These are phyloP conservation scores for Bocquillonia castaneifolia DNA, from an alignment of 441 rosid species.

Conservation along the genomic window DNA sequence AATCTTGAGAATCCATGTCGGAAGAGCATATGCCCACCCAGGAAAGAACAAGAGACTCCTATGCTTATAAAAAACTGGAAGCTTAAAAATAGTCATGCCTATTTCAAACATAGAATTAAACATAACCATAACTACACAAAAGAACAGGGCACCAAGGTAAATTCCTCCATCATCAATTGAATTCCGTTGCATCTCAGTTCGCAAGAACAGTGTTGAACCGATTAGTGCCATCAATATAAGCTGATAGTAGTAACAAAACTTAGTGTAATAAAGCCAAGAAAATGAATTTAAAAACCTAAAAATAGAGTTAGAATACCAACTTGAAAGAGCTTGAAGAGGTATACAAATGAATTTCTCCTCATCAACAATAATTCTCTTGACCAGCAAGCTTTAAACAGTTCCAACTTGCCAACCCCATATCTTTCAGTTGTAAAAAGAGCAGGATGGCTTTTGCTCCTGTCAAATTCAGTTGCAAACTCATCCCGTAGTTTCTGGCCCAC, in stretches of 20 bases:
- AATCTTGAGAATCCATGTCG: constrained; percentile 72
- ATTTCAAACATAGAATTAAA: constrained; percentile 72
- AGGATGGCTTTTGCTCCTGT: constrained; percentile 58
- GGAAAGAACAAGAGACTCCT: constrained; percentile 69
- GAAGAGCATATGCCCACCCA: constrained; percentile 65
- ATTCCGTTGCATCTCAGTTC: constrained; percentile 55
- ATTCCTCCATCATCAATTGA: constrained; percentile 45
- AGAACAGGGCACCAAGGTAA: constrained; percentile 63
- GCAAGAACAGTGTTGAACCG: constrained; percentile 53
- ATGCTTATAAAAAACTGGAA: constrained; percentile 85
- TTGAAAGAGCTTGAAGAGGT: constrained; percentile 65
- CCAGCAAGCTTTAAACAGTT: constrained; percentile 59
- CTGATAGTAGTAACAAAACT: constrained; percentile 6
- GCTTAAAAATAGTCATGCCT: constrained; percentile 65
- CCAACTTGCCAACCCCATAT: constrained; percentile 59
- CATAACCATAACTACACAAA: constrained; percentile 43
- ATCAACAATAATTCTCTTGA: constrained; percentile 72
- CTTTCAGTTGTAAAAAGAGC: constrained; percentile 65
- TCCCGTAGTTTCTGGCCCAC: constrained; percentile 47
- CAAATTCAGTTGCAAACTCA: constrained; percentile 56
- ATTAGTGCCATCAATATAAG: constrained; percentile 34
- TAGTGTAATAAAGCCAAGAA: too few relatives aligned
- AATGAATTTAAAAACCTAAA: neutral
- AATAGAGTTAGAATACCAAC: constrained; percentile 30
- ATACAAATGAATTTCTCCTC: constrained; percentile 86